Evolutionary conservation across 768 basidiomycete genomes (phyloP).

Genomic region (Mycena metata): DNA sequence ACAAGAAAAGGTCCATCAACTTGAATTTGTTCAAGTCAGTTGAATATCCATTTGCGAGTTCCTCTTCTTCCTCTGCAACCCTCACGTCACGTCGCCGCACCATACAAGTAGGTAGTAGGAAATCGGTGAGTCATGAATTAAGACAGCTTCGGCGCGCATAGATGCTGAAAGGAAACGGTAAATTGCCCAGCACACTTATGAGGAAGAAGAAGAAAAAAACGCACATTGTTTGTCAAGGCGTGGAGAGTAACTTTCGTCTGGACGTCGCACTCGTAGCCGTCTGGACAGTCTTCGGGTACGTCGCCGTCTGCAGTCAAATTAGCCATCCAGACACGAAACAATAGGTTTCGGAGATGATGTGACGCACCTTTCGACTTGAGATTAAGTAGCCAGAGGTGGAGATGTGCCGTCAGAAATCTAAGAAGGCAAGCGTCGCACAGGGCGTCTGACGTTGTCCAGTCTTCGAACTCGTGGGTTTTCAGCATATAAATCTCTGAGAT

Average conservation of each 20-base stretch:
- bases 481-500: slow-evolving; percentile 8
- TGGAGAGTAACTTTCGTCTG: slow-evolving; percentile 44
- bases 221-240: slow-evolving; percentile 45
- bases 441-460: slow-evolving; percentile 48
- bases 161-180: slow-evolving; percentile 34
- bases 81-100: too few relatives aligned
- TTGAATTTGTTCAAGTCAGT: too few relatives aligned
- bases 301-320: slow-evolving; percentile 11
- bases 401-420: slow-evolving; percentile 42
- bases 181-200: not conserved
- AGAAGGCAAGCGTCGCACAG: slow-evolving; percentile 48
- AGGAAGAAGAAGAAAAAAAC: slow-evolving; percentile 27
- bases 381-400: slow-evolving; percentile 46
- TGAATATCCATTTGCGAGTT: too few relatives aligned
- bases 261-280: slow-evolving; percentile 48
- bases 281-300: slow-evolving; percentile 47
- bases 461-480: slow-evolving; percentile 9
- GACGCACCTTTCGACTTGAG: slow-evolving; percentile 39
- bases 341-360: not conserved
- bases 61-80: too few relatives aligned
- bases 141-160: slow-evolving; percentile 38
- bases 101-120: too few relatives aligned
- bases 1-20: too few relatives aligned
- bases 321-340: not conserved
- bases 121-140: too few relatives aligned